Evolutionary conservation across 495 filamentous ascomycete genomes (phyloP), one percentile per base, ranked within the genome.

Genomic region (Annulohypoxylon moriforme): DNA sequence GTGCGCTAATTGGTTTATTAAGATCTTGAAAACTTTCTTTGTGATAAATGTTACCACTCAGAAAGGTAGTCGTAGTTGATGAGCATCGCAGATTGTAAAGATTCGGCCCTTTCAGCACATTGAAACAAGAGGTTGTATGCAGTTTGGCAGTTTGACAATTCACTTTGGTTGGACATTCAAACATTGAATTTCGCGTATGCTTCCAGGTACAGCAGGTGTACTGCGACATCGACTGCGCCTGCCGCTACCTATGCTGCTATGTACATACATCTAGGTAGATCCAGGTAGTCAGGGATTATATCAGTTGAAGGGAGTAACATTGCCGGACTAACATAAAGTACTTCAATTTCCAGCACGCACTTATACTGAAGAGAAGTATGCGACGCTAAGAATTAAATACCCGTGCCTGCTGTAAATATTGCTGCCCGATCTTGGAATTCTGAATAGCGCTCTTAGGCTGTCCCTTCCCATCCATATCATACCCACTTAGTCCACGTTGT

Each of bases 41-140:
- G 34, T 58, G 55, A 40, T 55, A 27, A 20, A 40, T 58, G 20
- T 33, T 18, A 42, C 13, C 8, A n/a, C 18, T 58, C 34, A 7
- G 20, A 57, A 40, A 18, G 8, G 52, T 20, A 34, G 0, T 33
- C 6, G 6, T 5, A 56, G 14, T 38, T 5, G 9, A 25, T 27
- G 24, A 27, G 6, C 1, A 13, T 56, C 14, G 52, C n/a, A 36
- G 20, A 25, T 4, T 40, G 29, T 49, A 13, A 55, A 52, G 36
- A 67, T 67, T 67, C 64, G 64, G 64, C 34, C 64, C 64, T 36
- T 67, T 27, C 64, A 60, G 16, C 44, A 22, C 25, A 65, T 46
- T 20, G 38, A 25, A 52, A 63, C 44, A 40, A 11, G 24, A 22
- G 20, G 27, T 47, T 18, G 59, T 16, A 55, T 29, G 52, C 2